Evolutionary conservation across 768 basidiomycete genomes (phyloP), one percentile per base, ranked within the genome.

Genomic region (Hemileccinum impolitum): DNA sequence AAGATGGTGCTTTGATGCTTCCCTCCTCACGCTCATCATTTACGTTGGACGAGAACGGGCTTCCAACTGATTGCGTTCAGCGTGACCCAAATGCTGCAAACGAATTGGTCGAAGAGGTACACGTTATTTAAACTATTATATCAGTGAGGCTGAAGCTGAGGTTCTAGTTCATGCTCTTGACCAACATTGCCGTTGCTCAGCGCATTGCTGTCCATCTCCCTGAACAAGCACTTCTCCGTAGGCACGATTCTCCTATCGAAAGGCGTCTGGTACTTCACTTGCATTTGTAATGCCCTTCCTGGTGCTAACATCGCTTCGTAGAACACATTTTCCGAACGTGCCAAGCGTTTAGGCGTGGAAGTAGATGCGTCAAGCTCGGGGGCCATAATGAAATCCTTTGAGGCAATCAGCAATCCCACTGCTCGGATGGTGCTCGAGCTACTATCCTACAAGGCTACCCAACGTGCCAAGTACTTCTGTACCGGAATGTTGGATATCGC

Each of bases 401-500:
- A 87, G n/a, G 70, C 74, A 8, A 77, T 98, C 52, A 62, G 76
- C 35, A 82, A 94, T 53, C 81, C 84, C 8, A 82, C 83, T 45
- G 85, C 86, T 49, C 85, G 84, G 48, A 72, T 80, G 43, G 76
- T 94, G n/a, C 73, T 99, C 10, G 85, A 94, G 67, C 65, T 96
- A 30, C 75, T 97, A 36, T 83, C 85, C 14, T 84, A 81, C 66
- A 96, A 96, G 70, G 87, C 93, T n/a, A 97, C 94, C 52, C 88
- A 92, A 51, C 81, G 86, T 44, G 92, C 96, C 57, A 94, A 94
- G 69, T 99, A 99, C 71, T 98, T 98, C 84, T 99, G 96, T 64
- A 82, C 94, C 21, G 96, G 96, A 54, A 97, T 97, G 95, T 75
- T 99, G 58, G 96, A 99, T 69, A 99, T 99, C 61, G 92, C 94